Percentiles rank a stretch among this genome's conserved stretches.
phyloP scores from a whole-genome alignment of 2,329 filamentous ascomycete genomes.

The Colletotrichum tanaceti region DNA sequence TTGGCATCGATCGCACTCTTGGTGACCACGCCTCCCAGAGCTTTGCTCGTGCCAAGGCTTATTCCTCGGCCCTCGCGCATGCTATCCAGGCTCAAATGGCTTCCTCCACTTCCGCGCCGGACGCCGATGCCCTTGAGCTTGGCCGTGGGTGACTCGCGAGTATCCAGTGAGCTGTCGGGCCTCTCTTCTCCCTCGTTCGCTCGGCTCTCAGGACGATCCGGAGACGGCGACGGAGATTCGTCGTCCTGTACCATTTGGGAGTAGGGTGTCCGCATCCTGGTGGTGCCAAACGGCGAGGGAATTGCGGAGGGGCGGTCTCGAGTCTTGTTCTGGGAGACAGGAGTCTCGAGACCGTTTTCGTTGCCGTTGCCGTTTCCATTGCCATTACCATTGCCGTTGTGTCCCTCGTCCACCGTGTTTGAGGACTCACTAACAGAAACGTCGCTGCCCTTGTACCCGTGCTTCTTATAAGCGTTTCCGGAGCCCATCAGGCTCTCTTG shows the following conservation, averaged over 20 bases:
- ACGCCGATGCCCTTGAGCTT: slow-evolving; percentile 48
- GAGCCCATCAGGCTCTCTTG: slow-evolving; percentile 61
- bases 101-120: slow-evolving; percentile 48
- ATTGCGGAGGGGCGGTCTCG: slow-evolving; percentile 34
- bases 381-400: slow-evolving; percentile 18
- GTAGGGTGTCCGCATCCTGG: slow-evolving; percentile 28
- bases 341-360: slow-evolving; percentile 26
- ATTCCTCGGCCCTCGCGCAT: slow-evolving; percentile 55
- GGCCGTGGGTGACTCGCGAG: slow-evolving; percentile 41
- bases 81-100: slow-evolving; percentile 55
- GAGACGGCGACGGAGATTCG: slow-evolving; percentile 36
- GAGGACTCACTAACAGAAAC: slow-evolving; percentile 42
- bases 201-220: slow-evolving; percentile 35
- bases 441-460: slow-evolving; percentile 47
- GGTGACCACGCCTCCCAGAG: slow-evolving; percentile 52
- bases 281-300: slow-evolving; percentile 38
- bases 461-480: slow-evolving; percentile 47
- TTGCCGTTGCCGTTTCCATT: background rate
- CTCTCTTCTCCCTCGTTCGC: slow-evolving; percentile 28
- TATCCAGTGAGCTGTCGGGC: slow-evolving; percentile 29
- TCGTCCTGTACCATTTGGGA: slow-evolving; percentile 35
- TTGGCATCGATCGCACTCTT: slow-evolving; percentile 43
- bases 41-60: slow-evolving; percentile 53
- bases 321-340: slow-evolving; percentile 16
- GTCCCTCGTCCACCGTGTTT: slow-evolving; percentile 22